Conservation (phyloP, 1,284 basidiomycete genomes). For the Clitocybe nebularis region DNA sequence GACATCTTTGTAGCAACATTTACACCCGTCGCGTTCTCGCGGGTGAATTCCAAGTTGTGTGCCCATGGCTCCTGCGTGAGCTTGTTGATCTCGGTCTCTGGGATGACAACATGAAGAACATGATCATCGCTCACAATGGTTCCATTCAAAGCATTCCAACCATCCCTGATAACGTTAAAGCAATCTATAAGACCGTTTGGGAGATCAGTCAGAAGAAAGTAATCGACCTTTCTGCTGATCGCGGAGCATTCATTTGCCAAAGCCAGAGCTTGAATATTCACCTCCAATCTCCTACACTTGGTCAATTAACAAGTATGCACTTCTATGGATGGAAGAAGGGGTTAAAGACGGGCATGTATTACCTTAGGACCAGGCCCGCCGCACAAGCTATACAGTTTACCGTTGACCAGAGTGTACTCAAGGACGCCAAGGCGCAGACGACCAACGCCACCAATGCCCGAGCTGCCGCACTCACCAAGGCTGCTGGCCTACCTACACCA, state of each 20-base stretch:
- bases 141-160: slow-evolving; percentile 88
- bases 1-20: slow-evolving; percentile 69
- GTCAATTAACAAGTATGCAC: slow-evolving; percentile 98
- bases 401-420: slow-evolving; percentile 79
- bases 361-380: slow-evolving; percentile 92
- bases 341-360: slow-evolving; percentile 98
- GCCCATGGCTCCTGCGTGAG: slow-evolving; percentile 96
- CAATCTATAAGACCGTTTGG: slow-evolving; percentile 99
- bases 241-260: slow-evolving; percentile 98
- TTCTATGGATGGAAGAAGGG: slow-evolving; percentile 99
- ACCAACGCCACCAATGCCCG: slow-evolving; percentile 30
- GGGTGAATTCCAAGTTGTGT: slow-evolving; percentile 99
- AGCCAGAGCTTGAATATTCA: slow-evolving; percentile 91
- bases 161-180: slow-evolving; percentile 89
- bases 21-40: slow-evolving; percentile 99
- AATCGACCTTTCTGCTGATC: slow-evolving; percentile 96
- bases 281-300: slow-evolving; percentile 86
- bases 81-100: slow-evolving; percentile 94
- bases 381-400: slow-evolving; percentile 99
- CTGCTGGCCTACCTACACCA: slow-evolving; percentile 29
- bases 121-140: slow-evolving; percentile 96
- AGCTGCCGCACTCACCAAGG: slow-evolving; percentile 16
- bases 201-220: slow-evolving; percentile 99
- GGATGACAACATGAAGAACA: slow-evolving; percentile 99
- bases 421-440: slow-evolving; percentile 62